phyloP scores from a whole-genome alignment of 176 grass and related monocot genomes.

The Neostapfia colusana region DNA sequence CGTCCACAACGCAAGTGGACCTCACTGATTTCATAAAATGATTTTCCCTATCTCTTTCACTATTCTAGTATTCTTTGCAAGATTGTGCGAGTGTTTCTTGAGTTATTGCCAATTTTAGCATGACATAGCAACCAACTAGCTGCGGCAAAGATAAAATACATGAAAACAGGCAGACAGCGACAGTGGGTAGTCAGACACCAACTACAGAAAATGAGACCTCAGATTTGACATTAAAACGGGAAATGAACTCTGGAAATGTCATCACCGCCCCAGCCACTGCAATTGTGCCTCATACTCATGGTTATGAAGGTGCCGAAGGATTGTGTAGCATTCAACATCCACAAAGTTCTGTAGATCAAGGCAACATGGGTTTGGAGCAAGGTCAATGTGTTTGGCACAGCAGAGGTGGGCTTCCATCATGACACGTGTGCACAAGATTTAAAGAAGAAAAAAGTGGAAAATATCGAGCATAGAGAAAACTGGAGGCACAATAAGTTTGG shows the following conservation, averaged over 20 bases:
- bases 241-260: background rate
- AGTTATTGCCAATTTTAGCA: background rate
- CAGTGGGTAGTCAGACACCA: background rate
- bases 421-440: background rate
- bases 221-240: background rate
- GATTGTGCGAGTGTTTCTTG: background rate
- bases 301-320: too few species aligned
- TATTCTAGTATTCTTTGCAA: background rate
- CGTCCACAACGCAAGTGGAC: too few species aligned
- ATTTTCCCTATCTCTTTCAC: background rate
- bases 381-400: background rate
- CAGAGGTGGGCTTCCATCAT: background rate
- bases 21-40: background rate
- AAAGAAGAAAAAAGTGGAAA: background rate
- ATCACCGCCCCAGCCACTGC: background rate
- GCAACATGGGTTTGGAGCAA: background rate
- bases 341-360: too few species aligned
- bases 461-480: background rate
- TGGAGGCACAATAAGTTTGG: background rate
- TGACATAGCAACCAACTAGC: background rate
- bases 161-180: too few species aligned
- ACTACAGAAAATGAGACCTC: background rate
- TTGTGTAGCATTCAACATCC: conserved; percentile 1
- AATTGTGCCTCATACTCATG: background rate
- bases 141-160: too few species aligned